Evolutionary conservation across 176 grass and related monocot genomes (phyloP).

Genomic region (Ensete glaucum): DNA sequence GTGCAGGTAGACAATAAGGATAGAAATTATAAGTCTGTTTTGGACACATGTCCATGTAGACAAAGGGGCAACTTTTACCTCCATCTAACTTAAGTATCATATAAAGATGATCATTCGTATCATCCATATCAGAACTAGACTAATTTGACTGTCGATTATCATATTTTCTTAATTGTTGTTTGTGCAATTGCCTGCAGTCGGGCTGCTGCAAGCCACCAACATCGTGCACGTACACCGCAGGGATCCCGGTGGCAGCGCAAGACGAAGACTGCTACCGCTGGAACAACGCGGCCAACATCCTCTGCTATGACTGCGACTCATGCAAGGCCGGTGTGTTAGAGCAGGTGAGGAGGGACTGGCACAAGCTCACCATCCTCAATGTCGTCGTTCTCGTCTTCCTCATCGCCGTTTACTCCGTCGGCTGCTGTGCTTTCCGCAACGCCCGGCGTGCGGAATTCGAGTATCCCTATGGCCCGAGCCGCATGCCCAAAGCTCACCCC

Average conservation of each 20-base stretch:
- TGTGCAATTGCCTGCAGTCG: constrained; percentile 35
- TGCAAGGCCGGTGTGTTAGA: constrained; percentile 96
- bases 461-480: constrained; percentile 73
- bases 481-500: constrained; percentile 72
- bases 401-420: constrained; percentile 54
- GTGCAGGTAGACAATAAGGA: too few relatives aligned
- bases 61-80: too few relatives aligned
- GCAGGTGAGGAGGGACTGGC: constrained; percentile 80
- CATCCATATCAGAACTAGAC: too few relatives aligned
- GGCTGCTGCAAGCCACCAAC: constrained; percentile 98
- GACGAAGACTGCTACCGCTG: constrained; percentile 83
- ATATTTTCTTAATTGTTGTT: not conserved
- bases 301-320: constrained; percentile 80
- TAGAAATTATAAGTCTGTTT: too few relatives aligned
- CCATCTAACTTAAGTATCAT: too few relatives aligned
- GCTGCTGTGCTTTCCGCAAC: constrained; percentile 84
- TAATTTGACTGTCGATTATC: too few relatives aligned
- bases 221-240: constrained; percentile 69
- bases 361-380: constrained; percentile 68
- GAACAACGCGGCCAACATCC: constrained; percentile 69
- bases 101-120: too few relatives aligned
- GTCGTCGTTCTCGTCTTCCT: constrained; percentile 55
- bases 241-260: constrained; percentile 45
- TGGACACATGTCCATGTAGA: too few relatives aligned
- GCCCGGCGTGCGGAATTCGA: constrained; percentile 38